Base-by-base conservation (phyloP, 2,329 filamentous ascomycete genomes). In the Colletotrichum plurivorum region DNA sequence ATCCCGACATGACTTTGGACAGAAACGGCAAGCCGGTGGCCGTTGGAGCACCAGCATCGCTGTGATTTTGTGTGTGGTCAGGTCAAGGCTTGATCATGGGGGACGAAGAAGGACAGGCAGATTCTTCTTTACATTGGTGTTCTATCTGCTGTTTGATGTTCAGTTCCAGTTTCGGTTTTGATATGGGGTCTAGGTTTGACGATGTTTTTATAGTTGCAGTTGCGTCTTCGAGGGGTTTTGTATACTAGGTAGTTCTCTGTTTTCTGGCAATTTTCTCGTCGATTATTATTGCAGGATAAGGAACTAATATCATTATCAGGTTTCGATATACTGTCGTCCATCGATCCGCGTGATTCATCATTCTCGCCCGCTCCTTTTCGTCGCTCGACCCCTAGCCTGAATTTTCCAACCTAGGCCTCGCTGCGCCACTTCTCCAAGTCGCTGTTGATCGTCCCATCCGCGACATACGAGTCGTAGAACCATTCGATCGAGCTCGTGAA, bases 381-480 rank as follows among this genome's bases (percentile, higher is more conserved):
- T 22, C 20, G 2, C 20, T 22, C 3, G 20, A 22, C 20, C 20
- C 20, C 3, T 22, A 22, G 20, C 20, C 3, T 22, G 20, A 2
- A 3, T 36, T 39, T n/a, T 18, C 51, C 13, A 8, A 22, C 20
- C 20, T 22, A 16, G 18, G 12, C 43, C 45, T 59, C 27, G 10
- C 15, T 46, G 43, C 20, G 58, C 20, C 58, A 36, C 8, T 27
- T 51, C 31, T 52, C 48, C 46, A 61, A 53, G 15, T 61, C 58
- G 10, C 20, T 43, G 36, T 45, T 18, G 3, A 61, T 61, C 2
- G 2, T 25, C 2, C 58, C 48, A n/a, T 43, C 20, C 6, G 9
- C 58, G 13, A 61, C 58, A 3, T 61, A 61, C 16, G 58, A 52
- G 8, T 61, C 31, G 36, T 61, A 61, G 16, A 61, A 61, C 48